These are phyloP conservation scores for Phytophthora parvispora DNA, from an alignment of 352 stramenopile genomes.

Conservation along the genomic window DNA sequence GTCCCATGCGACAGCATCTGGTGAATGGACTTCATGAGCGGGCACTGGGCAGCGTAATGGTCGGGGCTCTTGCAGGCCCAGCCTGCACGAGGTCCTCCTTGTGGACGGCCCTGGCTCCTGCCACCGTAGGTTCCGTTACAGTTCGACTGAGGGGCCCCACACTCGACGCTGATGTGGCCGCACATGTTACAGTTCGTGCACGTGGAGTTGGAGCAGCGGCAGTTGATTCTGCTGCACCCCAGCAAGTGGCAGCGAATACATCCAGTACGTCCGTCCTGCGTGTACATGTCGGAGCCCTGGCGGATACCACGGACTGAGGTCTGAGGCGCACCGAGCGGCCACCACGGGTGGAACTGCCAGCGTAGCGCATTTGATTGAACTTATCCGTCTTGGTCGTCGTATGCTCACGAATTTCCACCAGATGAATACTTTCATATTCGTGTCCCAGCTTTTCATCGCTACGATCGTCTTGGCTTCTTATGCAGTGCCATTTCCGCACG, in stretches of 20 bases:
- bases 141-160: not conserved
- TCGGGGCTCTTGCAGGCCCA: not conserved
- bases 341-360: conserved; percentile 50
- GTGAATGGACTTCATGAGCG: not conserved
- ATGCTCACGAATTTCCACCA: conserved; percentile 90
- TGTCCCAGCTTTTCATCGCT: conserved; percentile 85
- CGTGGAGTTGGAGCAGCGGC: not conserved
- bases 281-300: not conserved
- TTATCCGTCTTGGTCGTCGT: conserved; percentile 80
- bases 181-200: not conserved
- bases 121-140: not conserved
- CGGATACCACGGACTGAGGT: not conserved
- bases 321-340: not conserved
- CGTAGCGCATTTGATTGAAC: conserved; percentile 79
- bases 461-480: conserved; percentile 80
- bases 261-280: not conserved
- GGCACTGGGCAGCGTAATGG: not conserved
- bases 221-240: not conserved
- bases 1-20: not conserved
- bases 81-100: not conserved
- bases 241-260: not conserved
- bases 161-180: not conserved
- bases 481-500: conserved; percentile 77
- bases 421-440: conserved; percentile 88
- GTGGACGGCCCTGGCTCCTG: not conserved